Conservation (phyloP, 2,329 filamentous ascomycete genomes). For the Raffaelea deltoideospora region DNA sequence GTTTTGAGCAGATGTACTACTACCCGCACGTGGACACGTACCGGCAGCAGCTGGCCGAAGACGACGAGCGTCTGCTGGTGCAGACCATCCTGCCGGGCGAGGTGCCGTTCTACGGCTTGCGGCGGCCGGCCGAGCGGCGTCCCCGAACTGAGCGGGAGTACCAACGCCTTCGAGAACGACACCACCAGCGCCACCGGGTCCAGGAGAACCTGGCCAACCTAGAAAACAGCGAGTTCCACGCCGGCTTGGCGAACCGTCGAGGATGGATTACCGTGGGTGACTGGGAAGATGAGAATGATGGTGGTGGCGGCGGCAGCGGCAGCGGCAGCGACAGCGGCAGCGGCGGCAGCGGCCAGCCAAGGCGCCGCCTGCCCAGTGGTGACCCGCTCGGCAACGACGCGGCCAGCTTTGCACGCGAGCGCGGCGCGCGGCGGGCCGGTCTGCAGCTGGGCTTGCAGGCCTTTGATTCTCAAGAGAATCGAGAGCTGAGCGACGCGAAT, state of each 20-base stretch:
- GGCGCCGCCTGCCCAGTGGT: conserved; percentile 8
- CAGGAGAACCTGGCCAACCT: conserved; percentile 16
- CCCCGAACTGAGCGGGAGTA: too few species aligned
- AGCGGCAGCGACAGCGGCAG: too few species aligned
- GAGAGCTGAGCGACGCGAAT: not conserved
- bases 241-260: not conserved
- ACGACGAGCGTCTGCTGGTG: not conserved
- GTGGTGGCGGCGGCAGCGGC: too few species aligned
- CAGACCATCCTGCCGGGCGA: not conserved
- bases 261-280: conserved; percentile 11
- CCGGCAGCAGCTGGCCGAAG: not conserved
- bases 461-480: conserved; percentile 12
- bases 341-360: not conserved
- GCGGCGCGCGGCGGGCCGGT: conserved; percentile 28
- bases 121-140: not conserved
- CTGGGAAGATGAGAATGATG: too few species aligned
- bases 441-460: conserved; percentile 26
- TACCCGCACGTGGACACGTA: not conserved
- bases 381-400: conserved; percentile 6
- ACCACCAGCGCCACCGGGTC: not conserved
- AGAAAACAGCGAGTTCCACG: conserved; percentile 20
- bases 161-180: too few species aligned
- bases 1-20: not conserved
- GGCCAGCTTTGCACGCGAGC: conserved; percentile 18
- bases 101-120: not conserved